Evolutionary conservation across 2,329 filamentous ascomycete species (phyloP), one percentile per base, ranked within the genome.

Genomic region (Claviceps africana): DNA sequence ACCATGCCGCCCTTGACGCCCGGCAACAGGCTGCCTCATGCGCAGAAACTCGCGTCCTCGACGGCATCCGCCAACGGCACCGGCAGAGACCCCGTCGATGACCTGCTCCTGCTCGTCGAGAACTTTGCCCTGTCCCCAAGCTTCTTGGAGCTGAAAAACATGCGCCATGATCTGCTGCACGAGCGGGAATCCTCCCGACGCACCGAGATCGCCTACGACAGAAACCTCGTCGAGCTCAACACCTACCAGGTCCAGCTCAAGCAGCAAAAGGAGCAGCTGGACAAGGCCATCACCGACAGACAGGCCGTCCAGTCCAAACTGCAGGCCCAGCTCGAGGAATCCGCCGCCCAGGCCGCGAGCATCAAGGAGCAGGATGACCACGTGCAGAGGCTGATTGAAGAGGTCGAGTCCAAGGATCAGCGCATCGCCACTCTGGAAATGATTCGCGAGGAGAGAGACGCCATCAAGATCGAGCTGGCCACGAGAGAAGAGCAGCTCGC

Each of bases 21-120:
- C 21, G 15, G 15, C 40, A 43, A 6, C 22, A 25, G 42, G n/a
- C 7, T 37, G 35, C 35, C 35, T 37, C 35, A 37, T 15, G 4
- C 15, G 35, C 35, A 17, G 7, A 17, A n/a, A 37, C 17, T 37
- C 35, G 17, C 35, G 2, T 37, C 15, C 7, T 15, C 35, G 35
- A 35, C 11, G 13, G 17, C 46, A 22, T 21, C 30, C 31, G n/a
- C 3, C n/a, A 22, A 21, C 7, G 30, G 46, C 1, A 17, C 30
- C 30, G n/a, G 35, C 35, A 47, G 11, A 37, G 46, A 47, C 19
- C 19, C 46, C 13, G 46, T 35, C n/a, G 39, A 30, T 15, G 54
- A 59, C 46, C 39, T 54, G 28, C 51, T 31, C 9, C 30, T 53
- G 50, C 39, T 30, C 21, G 22, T 33, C 35, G 35, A 50, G 8